A percentile compares a stretch with the other conserved stretches of the same genome.
phyloP scores from a whole-genome alignment of 345 rosid species.

The Eutrema yunnanense region DNA sequence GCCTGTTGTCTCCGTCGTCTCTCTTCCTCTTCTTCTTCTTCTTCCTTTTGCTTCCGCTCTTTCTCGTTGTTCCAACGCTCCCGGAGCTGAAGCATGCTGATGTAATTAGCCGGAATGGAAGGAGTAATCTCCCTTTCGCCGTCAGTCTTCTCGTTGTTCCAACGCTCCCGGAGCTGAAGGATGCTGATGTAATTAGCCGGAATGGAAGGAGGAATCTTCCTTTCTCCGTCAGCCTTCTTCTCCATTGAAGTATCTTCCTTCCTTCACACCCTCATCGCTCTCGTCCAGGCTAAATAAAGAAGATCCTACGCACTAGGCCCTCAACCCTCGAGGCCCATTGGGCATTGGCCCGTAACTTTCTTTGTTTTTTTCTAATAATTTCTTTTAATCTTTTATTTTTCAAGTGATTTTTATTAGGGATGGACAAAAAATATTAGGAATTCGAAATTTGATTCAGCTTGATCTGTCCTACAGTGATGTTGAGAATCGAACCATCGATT shows the following conservation, averaged over 20 bases:
- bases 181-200: conserved; percentile 25
- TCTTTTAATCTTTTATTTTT: no score
- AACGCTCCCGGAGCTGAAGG: conserved; percentile 21
- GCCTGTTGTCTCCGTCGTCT: background rate
- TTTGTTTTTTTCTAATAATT: no score
- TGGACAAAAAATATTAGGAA: no score
- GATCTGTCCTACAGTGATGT: no score
- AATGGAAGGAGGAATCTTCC: background rate
- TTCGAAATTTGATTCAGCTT: no score
- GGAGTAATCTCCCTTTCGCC: background rate
- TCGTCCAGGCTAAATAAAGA: background rate
- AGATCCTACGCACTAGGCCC: background rate
- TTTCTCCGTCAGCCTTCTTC: background rate
- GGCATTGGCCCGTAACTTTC: background rate
- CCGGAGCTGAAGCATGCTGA: conserved; percentile 20
- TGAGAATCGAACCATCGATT: no score
- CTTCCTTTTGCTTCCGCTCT: conserved; percentile 15
- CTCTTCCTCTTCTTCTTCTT: conserved; percentile 6
- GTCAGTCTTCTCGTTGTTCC: conserved; percentile 2
- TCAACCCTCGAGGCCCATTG: background rate
- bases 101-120: conserved; percentile 16
- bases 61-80: conserved; percentile 24
- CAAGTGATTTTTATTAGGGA: no score
- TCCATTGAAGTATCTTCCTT: background rate
- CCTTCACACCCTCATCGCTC: background rate